phyloP scores from a whole-genome alignment of 768 basidiomycete species.

The Mrakia blollopis region DNA sequence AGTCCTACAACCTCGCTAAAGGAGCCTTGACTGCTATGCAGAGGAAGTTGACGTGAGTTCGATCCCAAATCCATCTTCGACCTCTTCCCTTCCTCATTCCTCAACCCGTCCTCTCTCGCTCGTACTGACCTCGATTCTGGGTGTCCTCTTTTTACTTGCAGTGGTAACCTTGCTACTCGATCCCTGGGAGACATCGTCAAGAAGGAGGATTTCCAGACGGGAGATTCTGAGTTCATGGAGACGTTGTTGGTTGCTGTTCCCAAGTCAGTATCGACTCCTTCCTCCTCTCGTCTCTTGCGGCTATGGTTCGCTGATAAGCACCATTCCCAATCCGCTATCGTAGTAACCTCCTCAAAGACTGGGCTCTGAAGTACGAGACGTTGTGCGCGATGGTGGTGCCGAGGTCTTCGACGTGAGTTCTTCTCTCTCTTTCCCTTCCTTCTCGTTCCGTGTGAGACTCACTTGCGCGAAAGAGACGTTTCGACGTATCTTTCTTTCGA shows the following conservation, averaged over 20 bases:
- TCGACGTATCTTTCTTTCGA: too few species aligned
- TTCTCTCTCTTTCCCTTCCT: background rate
- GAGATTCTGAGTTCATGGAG: slow-evolving; percentile 89
- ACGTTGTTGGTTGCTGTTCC: slow-evolving; percentile 90
- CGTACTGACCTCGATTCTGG: background rate
- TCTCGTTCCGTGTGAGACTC: background rate
- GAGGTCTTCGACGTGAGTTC: slow-evolving; percentile 71
- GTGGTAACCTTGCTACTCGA: slow-evolving; percentile 90
- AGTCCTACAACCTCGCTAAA: slow-evolving; percentile 88
- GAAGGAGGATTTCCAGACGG: slow-evolving; percentile 65
- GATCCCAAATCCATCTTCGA: background rate
- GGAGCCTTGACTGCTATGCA: slow-evolving; percentile 86
- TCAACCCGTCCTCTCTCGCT: background rate
- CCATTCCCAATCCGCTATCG: slow-evolving; percentile 18
- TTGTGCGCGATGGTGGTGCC: slow-evolving; percentile 87
- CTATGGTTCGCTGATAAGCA: too few species aligned
- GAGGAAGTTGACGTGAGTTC: slow-evolving; percentile 78
- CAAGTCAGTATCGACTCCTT: slow-evolving; percentile 55
- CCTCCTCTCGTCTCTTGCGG: background rate
- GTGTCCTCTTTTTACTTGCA: slow-evolving; percentile 43
- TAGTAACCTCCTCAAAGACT: slow-evolving; percentile 77
- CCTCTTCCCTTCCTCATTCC: background rate
- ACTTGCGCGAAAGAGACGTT: too few species aligned
- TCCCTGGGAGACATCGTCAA: slow-evolving; percentile 79
- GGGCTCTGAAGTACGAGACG: slow-evolving; percentile 83